Percentiles rank a stretch among this genome's conserved stretches.
These are phyloP conservation scores for Neurospora tetraspora DNA, from an alignment of 495 filamentous ascomycete genomes.

Conservation along the genomic window DNA sequence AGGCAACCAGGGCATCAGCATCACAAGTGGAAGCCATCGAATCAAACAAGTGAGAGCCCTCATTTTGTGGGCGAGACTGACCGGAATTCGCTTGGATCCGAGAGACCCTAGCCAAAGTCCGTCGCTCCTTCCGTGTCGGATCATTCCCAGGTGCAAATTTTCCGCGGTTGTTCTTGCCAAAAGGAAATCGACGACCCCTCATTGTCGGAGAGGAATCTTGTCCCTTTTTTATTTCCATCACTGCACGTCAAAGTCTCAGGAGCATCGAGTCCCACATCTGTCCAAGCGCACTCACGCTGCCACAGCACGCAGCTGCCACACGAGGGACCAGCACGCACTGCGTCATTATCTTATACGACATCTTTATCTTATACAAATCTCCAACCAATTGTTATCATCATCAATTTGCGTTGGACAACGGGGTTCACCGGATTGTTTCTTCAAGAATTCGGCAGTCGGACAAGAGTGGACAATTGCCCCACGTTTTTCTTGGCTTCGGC, in stretches of 20 bases:
- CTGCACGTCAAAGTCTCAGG: neutral
- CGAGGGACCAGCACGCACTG: neutral
- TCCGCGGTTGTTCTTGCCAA: neutral
- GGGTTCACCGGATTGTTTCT: neutral
- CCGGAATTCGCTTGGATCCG: neutral
- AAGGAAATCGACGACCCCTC: neutral
- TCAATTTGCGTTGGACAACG: neutral
- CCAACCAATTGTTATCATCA: neutral
- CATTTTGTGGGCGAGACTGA: conserved; percentile 2
- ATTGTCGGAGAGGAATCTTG: neutral
- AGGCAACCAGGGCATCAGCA: conserved; percentile 10
- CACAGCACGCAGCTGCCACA: neutral
- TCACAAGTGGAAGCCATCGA: conserved; percentile 5
- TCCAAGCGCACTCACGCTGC: neutral
- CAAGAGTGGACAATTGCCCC: neutral
- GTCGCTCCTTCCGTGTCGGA: neutral
- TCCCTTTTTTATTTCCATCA: neutral
- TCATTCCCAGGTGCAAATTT: neutral
- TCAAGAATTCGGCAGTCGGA: too few relatives aligned
- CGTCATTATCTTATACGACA: neutral
- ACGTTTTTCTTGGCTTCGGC: neutral
- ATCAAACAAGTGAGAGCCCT: conserved; percentile 10
- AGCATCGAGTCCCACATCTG: too few relatives aligned
- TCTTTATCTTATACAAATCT: neutral
- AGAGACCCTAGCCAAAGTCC: neutral